These are phyloP conservation scores for Blastobotrys muscicola DNA, from an alignment of 805 yeast species.

Conservation along the genomic window DNA sequence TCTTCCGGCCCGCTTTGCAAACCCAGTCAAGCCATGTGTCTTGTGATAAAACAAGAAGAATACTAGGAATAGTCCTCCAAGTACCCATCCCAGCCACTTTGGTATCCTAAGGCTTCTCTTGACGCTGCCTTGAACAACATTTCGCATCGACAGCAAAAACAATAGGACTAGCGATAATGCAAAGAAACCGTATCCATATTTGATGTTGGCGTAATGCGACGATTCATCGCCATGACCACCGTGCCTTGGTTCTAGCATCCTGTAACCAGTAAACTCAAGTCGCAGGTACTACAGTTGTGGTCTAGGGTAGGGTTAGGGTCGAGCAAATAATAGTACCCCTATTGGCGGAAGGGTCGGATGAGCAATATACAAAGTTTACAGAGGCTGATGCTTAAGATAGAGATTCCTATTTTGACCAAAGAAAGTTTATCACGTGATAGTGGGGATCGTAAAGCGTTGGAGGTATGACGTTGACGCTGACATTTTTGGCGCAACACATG, in stretches of 20 bases:
- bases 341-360: too few relatives aligned
- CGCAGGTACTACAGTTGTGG: too few relatives aligned
- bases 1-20: conserved; percentile 75
- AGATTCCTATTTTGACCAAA: too few relatives aligned
- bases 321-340: too few relatives aligned
- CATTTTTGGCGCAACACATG: too few relatives aligned
- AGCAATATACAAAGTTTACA: too few relatives aligned
- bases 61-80: conserved; percentile 44
- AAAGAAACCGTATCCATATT: conserved; percentile 13
- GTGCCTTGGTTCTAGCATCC: conserved; percentile 1
- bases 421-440: too few relatives aligned
- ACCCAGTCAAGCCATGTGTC: conserved; percentile 35
- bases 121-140: conserved; percentile 2
- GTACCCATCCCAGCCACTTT: conserved; percentile 10
- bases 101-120: not conserved
- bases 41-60: conserved; percentile 39
- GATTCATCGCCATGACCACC: conserved; percentile 1
- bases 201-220: conserved; percentile 14
- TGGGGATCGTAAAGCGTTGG: too few relatives aligned
- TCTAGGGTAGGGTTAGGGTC: too few relatives aligned
- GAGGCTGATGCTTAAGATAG: too few relatives aligned
- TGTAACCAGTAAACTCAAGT: too few relatives aligned
- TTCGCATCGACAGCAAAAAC: conserved; percentile 5
- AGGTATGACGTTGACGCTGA: too few relatives aligned
- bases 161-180: conserved; percentile 7